Evolutionary conservation across 2,329 filamentous ascomycete species (phyloP).

Genomic region (Furcasterigmium furcatum): DNA sequence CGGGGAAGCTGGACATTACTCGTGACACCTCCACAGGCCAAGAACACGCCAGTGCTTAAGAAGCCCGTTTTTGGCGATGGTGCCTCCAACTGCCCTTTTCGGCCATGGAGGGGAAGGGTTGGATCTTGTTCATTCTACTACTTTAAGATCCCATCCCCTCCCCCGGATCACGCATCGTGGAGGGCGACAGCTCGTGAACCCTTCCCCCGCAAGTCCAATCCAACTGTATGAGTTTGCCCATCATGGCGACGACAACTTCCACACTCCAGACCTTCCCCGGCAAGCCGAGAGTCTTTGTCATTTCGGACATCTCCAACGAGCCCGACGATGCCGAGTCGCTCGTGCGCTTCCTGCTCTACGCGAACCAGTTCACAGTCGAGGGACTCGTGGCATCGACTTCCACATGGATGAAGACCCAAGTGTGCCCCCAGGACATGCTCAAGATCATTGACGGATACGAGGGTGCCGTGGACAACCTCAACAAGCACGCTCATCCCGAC

Average conservation of each 20-base stretch:
- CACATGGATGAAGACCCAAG: constrained; percentile 36
- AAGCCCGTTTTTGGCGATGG: no score
- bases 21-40: no score
- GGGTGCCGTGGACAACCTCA: constrained; percentile 40
- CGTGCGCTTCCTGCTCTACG: constrained; percentile 38
- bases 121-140: no score
- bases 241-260: background rate
- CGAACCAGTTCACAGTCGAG: constrained; percentile 40
- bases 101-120: no score
- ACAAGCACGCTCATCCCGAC: constrained; percentile 40
- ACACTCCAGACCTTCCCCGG: background rate
- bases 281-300: constrained; percentile 32
- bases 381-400: constrained; percentile 40
- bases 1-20: no score
- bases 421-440: constrained; percentile 36
- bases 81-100: no score
- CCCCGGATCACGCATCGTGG: no score
- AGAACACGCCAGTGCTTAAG: no score
- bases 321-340: constrained; percentile 41
- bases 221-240: background rate
- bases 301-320: constrained; percentile 41
- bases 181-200: no score
- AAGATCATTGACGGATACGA: constrained; percentile 37
- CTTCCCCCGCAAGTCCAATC: background rate
- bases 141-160: no score